phyloP scores from a whole-genome alignment of 345 rosid species.

The Brassica napus region DNA sequence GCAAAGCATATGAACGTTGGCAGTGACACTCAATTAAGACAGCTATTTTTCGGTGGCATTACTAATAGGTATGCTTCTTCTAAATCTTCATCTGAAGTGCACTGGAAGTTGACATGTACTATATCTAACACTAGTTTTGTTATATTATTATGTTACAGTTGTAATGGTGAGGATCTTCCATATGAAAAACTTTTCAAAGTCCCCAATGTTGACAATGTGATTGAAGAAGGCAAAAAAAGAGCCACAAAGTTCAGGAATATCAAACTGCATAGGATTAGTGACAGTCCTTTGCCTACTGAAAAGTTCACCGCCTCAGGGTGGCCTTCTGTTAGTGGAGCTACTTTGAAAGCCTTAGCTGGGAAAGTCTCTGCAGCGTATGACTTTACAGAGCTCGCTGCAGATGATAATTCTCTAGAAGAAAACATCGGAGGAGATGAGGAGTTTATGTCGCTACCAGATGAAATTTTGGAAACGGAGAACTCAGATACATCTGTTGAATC shows the following conservation, averaged over 20 bases:
- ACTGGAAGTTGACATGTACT: conserved; percentile 4
- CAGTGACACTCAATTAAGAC: conserved; percentile 87
- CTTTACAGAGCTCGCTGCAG: conserved; percentile 40
- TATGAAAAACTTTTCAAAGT: conserved; percentile 54
- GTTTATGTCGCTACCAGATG: conserved; percentile 11
- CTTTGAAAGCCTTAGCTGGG: conserved; percentile 74
- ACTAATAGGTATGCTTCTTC: conserved; percentile 59
- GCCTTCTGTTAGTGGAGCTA: conserved; percentile 84
- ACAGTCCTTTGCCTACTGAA: conserved; percentile 51
- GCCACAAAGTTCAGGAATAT: conserved; percentile 70
- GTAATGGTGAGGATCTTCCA: conserved; percentile 48
- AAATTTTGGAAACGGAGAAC: conserved; percentile 29
- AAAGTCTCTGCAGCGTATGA: conserved; percentile 77
- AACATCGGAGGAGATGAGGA: conserved; percentile 30
- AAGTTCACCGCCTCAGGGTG: conserved; percentile 69
- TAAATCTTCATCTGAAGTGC: not conserved
- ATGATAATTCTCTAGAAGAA: conserved; percentile 43
- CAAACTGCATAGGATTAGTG: conserved; percentile 54
- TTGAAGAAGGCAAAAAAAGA: conserved; percentile 84
- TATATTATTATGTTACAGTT: conserved; percentile 45
- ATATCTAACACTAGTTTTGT: conserved; percentile 7
- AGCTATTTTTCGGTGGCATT: conserved; percentile 78
- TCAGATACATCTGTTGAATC: conserved; percentile 38
- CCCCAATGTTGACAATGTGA: conserved; percentile 71
- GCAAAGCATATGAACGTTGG: conserved; percentile 92